A percentile compares a stretch with the other conserved stretches of the same genome.
phyloP scores from a whole-genome alignment of 352 stramenopile species.

The Bremia lactucae region DNA sequence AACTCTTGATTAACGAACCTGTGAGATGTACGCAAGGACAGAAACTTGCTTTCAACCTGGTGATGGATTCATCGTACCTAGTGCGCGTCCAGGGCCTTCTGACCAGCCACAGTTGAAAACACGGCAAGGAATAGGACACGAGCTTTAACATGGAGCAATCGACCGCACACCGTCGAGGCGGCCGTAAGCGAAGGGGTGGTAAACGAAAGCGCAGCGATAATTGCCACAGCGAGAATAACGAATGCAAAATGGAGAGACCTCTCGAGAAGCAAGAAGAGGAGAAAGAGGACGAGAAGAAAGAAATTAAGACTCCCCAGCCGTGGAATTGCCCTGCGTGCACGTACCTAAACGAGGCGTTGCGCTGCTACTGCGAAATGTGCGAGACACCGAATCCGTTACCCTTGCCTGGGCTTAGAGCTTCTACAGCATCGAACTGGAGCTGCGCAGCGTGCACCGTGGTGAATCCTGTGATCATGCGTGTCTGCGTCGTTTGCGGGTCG shows the following conservation, averaged over 20 bases:
- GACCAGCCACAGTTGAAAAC: slow-evolving; percentile 15
- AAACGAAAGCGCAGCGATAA: slow-evolving; percentile 29
- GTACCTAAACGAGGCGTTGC: slow-evolving; percentile 52
- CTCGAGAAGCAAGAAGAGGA: slow-evolving; percentile 3
- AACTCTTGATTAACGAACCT: background rate
- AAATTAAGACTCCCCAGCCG: slow-evolving; percentile 13
- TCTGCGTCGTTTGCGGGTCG: slow-evolving; percentile 49
- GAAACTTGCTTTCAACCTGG: background rate
- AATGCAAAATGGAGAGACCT: slow-evolving; percentile 6
- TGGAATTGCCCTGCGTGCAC: slow-evolving; percentile 66
- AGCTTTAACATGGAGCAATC: slow-evolving; percentile 12
- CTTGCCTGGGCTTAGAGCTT: slow-evolving; percentile 4
- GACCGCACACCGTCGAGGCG: slow-evolving; percentile 4
- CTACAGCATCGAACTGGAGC: slow-evolving; percentile 30
- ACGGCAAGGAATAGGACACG: background rate
- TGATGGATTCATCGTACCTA: slow-evolving; percentile 13
- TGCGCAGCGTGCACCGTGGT: slow-evolving; percentile 65
- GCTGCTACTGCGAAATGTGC: slow-evolving; percentile 70
- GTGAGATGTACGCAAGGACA: background rate
- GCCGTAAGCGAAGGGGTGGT: slow-evolving; percentile 15
- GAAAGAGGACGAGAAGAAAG: slow-evolving; percentile 4
- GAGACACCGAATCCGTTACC: slow-evolving; percentile 42
- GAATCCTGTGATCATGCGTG: slow-evolving; percentile 35
- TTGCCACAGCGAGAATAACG: slow-evolving; percentile 9
- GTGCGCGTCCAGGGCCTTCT: slow-evolving; percentile 1